Evolutionary conservation across 2,329 filamentous ascomycete species (phyloP).

Genomic region (Colletotrichum graminicola): DNA sequence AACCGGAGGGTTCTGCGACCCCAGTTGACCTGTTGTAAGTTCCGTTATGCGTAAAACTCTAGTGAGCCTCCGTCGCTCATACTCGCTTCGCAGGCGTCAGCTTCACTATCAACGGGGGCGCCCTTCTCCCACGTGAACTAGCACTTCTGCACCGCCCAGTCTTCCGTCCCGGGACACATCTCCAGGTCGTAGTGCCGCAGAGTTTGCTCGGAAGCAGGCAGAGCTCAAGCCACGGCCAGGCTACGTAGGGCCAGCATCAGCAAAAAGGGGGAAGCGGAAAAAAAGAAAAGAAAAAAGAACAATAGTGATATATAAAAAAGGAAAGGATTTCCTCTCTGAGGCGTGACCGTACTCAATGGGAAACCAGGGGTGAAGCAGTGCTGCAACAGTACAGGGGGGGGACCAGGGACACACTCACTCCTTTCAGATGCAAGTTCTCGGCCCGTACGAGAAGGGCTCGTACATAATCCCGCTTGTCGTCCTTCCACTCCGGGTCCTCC

Average conservation of each 20-base stretch:
- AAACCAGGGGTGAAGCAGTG: not conserved
- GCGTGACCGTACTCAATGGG: not conserved
- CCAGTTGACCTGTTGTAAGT: not conserved
- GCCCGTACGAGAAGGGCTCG: slow-evolving; percentile 62
- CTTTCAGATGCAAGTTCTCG: slow-evolving; percentile 63
- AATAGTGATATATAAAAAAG: not conserved
- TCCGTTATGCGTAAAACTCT: not conserved
- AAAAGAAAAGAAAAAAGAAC: not conserved
- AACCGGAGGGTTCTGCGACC: not conserved
- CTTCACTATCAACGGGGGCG: slow-evolving; percentile 31
- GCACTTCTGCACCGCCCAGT: slow-evolving; percentile 57
- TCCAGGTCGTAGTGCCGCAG: slow-evolving; percentile 63
- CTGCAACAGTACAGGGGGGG: slow-evolving; percentile 1
- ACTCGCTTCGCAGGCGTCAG: slow-evolving; percentile 16
- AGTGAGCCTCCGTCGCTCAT: not conserved
- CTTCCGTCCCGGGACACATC: slow-evolving; percentile 50
- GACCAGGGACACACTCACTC: slow-evolving; percentile 50
- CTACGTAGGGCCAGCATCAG: slow-evolving; percentile 46
- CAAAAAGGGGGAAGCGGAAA: not conserved
- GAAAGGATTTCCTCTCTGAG: not conserved
- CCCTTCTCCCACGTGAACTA: slow-evolving; percentile 53
- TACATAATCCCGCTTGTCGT: slow-evolving; percentile 58
- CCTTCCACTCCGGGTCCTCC: slow-evolving; percentile 32
- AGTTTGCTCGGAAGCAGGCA: slow-evolving; percentile 57
- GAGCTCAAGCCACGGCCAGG: slow-evolving; percentile 64